Base-by-base conservation (phyloP, 2,329 filamentous ascomycete species). In the Torrubiella hemipterigena region DNA sequence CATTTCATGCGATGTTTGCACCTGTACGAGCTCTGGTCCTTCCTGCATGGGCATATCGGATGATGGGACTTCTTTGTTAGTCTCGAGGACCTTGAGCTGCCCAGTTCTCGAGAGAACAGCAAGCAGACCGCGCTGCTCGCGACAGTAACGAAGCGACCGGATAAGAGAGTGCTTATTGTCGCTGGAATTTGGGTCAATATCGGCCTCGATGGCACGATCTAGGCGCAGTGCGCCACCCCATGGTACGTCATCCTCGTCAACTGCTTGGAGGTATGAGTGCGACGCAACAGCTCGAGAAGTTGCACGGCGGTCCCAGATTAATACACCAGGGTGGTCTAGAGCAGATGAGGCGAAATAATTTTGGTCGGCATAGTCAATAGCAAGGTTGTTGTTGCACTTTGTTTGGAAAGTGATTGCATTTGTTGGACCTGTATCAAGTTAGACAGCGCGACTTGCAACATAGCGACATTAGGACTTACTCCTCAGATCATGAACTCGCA, bases 321-420 rank as follows among this genome's bases (percentile, higher is more conserved):
- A 77, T 31, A 89, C 66, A 7, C 75, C 74, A 1, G 82, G 78
- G 30, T 83, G 77, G 36, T 83, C 81, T 10, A 83, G 59, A 3
- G 79, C 78, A 11, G 81, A 84, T 2, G 83, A 87, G 2, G 83
- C 77, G 56, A 91, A 89, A 52, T 86, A 89, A 44, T 91, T 86
- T 41, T 79, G 74, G 43, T 93, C 81, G 15, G 75, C 63, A 37
- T 81, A 82, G 56, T 91, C 82, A 37, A 91, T 82, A 12, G 81
- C 72, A 33, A 91, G 51, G 40, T 80, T 80, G 43, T 80, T 80
- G 50, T 76, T 77, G 44, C 73, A 77, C 42, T 70, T 73, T 4
- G 75, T 80, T 38, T 69, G 69, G 40, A 77, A 78, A n/a, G 62
- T 73, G 29, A 70, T 59, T 6, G 67, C 66, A 14, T 63, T 59